Conservation (phyloP, 2,329 filamentous ascomycete genomes). For the Hypoxylon sp. region DNA sequence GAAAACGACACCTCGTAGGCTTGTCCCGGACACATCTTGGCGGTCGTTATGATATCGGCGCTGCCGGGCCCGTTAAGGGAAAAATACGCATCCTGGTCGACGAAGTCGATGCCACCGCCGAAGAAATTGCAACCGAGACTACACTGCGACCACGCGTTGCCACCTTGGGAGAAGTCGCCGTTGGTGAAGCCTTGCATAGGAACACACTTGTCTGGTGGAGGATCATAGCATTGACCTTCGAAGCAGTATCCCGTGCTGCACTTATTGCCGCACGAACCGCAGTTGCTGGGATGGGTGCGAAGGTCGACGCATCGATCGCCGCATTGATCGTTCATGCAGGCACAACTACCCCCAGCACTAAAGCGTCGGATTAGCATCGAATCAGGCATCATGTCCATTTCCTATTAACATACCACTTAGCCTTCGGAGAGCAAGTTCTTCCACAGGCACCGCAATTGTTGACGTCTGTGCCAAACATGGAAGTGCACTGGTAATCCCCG, state of each 20-base stretch:
- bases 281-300: constrained; percentile 10
- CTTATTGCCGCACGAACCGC: constrained; percentile 6
- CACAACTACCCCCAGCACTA: background rate
- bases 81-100: background rate
- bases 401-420: constrained; percentile 7
- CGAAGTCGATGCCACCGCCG: constrained; percentile 2
- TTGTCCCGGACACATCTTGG: constrained; percentile 5
- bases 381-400: background rate
- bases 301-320: constrained; percentile 12
- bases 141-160: constrained; percentile 2
- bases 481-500: constrained; percentile 1
- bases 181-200: constrained; percentile 7
- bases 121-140: background rate
- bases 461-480: constrained; percentile 11
- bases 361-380: background rate
- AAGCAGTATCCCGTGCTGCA: constrained; percentile 13
- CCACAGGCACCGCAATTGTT: constrained; percentile 15
- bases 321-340: constrained; percentile 11
- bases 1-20: constrained; percentile 9
- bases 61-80: background rate
- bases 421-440: constrained; percentile 8
- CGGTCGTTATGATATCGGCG: background rate
- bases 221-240: constrained; percentile 12
- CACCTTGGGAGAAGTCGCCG: constrained; percentile 10
- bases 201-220: background rate